Conservation (phyloP, 192 early-diverging fungal genomes). For the Coemansia javaensis region DNA sequence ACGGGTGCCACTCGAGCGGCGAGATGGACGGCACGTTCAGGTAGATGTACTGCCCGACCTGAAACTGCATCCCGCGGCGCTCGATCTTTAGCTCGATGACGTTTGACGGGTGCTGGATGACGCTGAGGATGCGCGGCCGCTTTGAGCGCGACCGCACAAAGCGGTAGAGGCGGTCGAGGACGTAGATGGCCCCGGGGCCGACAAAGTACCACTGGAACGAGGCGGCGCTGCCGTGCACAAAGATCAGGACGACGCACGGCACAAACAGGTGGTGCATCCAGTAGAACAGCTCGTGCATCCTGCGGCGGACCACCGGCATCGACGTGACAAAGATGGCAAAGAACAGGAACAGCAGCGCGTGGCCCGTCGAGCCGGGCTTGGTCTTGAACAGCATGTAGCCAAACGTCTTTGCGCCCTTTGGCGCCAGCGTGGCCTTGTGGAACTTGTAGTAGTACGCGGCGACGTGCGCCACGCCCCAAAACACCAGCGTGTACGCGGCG, state of each 20-base stretch:
- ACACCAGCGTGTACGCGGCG: constrained; percentile 67
- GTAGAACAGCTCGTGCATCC: constrained; percentile 70
- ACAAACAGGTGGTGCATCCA: constrained; percentile 85
- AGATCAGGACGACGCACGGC: constrained; percentile 61
- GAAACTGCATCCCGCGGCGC: constrained; percentile 54
- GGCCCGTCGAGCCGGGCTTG: constrained; percentile 68
- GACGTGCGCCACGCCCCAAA: constrained; percentile 66
- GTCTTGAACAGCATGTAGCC: constrained; percentile 52
- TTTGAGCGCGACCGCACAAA: constrained; percentile 60
- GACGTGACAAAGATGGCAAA: constrained; percentile 34
- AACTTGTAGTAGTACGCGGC: constrained; percentile 74
- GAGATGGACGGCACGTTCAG: constrained; percentile 70
- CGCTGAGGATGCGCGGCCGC: constrained; percentile 69
- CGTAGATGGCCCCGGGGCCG: constrained; percentile 59
- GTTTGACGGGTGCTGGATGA: constrained; percentile 79
- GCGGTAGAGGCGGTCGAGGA: constrained; percentile 63
- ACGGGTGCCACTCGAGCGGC: constrained; percentile 73
- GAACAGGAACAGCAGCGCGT: constrained; percentile 46
- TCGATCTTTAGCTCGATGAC: constrained; percentile 79
- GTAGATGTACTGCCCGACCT: constrained; percentile 78
- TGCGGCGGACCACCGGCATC: constrained; percentile 30
- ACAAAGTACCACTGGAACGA: constrained; percentile 77
- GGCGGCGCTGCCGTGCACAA: constrained; percentile 70
- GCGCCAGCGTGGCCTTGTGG: constrained; percentile 20
- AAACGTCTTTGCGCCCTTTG: constrained; percentile 40